Base-by-base conservation (phyloP, 2,329 filamentous ascomycete species). In the Apiospora kogelbergensis region DNA sequence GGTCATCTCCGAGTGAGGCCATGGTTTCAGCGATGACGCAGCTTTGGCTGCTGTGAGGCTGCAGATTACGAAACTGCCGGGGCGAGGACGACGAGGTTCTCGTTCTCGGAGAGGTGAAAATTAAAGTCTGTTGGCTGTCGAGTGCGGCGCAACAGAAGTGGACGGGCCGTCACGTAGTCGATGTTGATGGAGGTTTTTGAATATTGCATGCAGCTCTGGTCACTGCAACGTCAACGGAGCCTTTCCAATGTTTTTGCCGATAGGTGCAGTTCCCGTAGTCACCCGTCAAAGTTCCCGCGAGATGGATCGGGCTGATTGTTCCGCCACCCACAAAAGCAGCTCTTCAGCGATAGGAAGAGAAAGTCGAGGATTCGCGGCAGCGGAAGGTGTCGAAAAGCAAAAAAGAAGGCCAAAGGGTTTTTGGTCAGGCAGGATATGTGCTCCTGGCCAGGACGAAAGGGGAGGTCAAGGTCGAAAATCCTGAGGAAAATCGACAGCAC, bases 1-100 rank as follows among this genome's bases (percentile, higher is more conserved):
- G 86, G 83, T 99, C 95, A 83, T 99, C 96, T 79, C 96, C 95
- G 77, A 99, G 90, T 78, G 95, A 90, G 17, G 53, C 53, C 53
- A 60, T 60, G 53, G 17, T 60, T 37, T 37, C 20, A 30, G 9
- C 53, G 53, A 60, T 33, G 53, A 60, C 53, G 53, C 53, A 60
- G 53, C 53, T 60, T 60, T 20, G 30, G 53, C 53, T 37, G 30
- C 53, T 60, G 53, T 37, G 53, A 30, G 17, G 17, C 7, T 60
- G 30, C 53, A 37, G 53, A 26, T n/a, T 33, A n/a, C 20, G 53
- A 37, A 30, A 30, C 53, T 60, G 53, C 53, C 37, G 53, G 53
- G 53, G 53, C 53, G 53, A 60, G 53, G 46, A 60, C 26, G 53
- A 60, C 53, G 20, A 20, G 53, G 10, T 20, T 37, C 30, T 60